Conservation (phyloP, 306 rosid genomes). For the Rosa persica region DNA sequence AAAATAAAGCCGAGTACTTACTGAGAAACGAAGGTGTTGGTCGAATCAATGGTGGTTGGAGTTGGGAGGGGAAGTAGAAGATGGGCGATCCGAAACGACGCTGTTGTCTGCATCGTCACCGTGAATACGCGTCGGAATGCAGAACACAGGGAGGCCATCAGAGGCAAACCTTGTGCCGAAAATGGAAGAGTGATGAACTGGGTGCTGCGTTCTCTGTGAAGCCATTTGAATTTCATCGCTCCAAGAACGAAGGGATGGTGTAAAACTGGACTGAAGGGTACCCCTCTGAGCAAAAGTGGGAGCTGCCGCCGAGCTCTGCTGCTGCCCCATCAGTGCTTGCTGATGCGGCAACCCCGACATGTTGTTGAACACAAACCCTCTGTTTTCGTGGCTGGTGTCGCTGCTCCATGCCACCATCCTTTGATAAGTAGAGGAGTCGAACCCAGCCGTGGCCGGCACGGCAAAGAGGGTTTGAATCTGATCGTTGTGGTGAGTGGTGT, state of each 20-base stretch:
- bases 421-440: conserved; percentile 43
- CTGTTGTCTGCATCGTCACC: conserved; percentile 48
- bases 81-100: conserved; percentile 42
- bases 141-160: conserved; percentile 44
- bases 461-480: conserved; percentile 34
- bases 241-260: conserved; percentile 55
- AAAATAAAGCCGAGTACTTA: not conserved
- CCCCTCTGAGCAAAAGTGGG: conserved; percentile 45
- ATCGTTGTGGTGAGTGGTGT: conserved; percentile 30
- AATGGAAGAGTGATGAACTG: conserved; percentile 45
- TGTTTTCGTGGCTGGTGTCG: conserved; percentile 7
- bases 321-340: conserved; percentile 40
- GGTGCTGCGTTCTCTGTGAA: conserved; percentile 39
- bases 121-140: conserved; percentile 56
- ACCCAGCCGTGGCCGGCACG: conserved; percentile 39
- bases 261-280: conserved; percentile 69
- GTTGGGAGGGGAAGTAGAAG: conserved; percentile 57
- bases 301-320: conserved; percentile 23
- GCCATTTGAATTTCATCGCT: conserved; percentile 37
- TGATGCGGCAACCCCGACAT: conserved; percentile 18
- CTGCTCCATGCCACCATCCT: conserved; percentile 55
- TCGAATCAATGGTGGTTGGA: conserved; percentile 49
- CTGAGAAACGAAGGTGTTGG: not conserved
- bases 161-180: conserved; percentile 49
- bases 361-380: conserved; percentile 42